Evolutionary conservation across 2,329 filamentous ascomycete species (phyloP), one percentile per base, ranked within the genome.

Genomic region (Phaeophleospora eucalypticola): DNA sequence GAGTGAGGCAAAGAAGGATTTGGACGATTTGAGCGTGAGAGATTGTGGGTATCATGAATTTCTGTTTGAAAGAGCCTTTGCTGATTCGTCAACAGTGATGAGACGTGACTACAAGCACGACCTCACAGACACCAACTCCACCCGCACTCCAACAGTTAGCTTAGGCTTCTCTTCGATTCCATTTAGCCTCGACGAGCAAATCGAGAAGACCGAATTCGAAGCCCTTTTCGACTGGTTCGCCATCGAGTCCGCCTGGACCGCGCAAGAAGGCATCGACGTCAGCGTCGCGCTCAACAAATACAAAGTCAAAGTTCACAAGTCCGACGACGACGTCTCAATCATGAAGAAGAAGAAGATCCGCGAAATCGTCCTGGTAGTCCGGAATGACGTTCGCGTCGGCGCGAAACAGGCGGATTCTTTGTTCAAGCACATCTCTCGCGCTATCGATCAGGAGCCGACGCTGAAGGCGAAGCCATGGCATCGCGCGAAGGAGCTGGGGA

Each of bases 211-310:
- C 0, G 71, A 73, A 20, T 75, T 72, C 46, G 61, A 65, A 37
- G 71, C 71, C 52, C 65, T 74, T 4, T 75, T 75, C 39, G 66
- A 74, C 54, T 75, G 71, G 71, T 75, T 74, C 46, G 71, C 71
- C 2, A 61, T 74, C 20, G 70, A 75, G 41, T 71, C 72, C 9
- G 72, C 72, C 1, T 75, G 71, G 71, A 75, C 72, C 0, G 71
- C 72, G 4, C 65, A 71, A 48, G 61, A 68, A 8, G 68, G 69
- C 24, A 67, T 68, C 10, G 72, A 75, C 51, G 70, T 75, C 54
- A 67, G 63, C 51, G 64, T 75, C 29, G 65, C 65, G 4, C 56
- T 75, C 24, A 74, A 70, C 64, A 74, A 74, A 52, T 72, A 73
- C 63, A 74, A 73, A 51, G 58, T 65, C 46, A 58, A 61, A 38